Percentiles rank a stretch among this genome's conserved stretches.
phyloP scores from a whole-genome alignment of 805 yeast genomes.

The Barnettozyma populi region DNA sequence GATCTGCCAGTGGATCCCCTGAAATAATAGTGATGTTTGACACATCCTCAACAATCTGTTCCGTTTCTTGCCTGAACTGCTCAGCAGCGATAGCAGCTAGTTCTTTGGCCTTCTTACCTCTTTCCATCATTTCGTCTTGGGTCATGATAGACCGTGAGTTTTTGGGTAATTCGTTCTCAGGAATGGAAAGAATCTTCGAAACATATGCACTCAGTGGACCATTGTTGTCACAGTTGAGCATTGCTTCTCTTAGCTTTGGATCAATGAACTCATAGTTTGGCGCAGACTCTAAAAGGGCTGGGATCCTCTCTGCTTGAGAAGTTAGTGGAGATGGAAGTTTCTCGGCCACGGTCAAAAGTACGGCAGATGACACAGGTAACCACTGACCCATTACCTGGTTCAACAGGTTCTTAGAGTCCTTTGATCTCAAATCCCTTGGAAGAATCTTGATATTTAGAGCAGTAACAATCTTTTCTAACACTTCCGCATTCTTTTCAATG shows the following conservation, averaged over 20 bases:
- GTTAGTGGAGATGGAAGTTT: conserved; percentile 75
- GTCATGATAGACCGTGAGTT: conserved; percentile 35
- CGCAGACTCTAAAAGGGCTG: conserved; percentile 55
- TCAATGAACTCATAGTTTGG: conserved; percentile 48
- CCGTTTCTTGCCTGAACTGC: conserved; percentile 29
- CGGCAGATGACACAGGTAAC: conserved; percentile 87
- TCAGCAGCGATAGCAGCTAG: conserved; percentile 67
- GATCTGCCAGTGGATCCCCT: conserved; percentile 31
- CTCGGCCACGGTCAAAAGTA: conserved; percentile 78
- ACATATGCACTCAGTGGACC: conserved; percentile 75
- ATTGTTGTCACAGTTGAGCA: conserved; percentile 59
- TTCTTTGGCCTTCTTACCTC: conserved; percentile 59
- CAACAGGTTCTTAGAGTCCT: conserved; percentile 62
- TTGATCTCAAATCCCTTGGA: conserved; percentile 75
- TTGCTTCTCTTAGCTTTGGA: conserved; percentile 42
- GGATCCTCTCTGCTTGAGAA: conserved; percentile 72
- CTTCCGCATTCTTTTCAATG: conserved; percentile 59
- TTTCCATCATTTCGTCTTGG: conserved; percentile 55
- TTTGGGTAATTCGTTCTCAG: conserved; percentile 73
- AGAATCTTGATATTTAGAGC: conserved; percentile 62
- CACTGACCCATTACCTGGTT: conserved; percentile 80
- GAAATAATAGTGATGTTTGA: conserved; percentile 16
- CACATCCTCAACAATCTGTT: conserved; percentile 21
- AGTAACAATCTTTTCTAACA: conserved; percentile 66
- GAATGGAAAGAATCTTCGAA: conserved; percentile 84